A percentile compares a stretch with the other conserved stretches of the same genome.
Conservation (phyloP, 257 asterid species). For the Verbena officinalis region DNA sequence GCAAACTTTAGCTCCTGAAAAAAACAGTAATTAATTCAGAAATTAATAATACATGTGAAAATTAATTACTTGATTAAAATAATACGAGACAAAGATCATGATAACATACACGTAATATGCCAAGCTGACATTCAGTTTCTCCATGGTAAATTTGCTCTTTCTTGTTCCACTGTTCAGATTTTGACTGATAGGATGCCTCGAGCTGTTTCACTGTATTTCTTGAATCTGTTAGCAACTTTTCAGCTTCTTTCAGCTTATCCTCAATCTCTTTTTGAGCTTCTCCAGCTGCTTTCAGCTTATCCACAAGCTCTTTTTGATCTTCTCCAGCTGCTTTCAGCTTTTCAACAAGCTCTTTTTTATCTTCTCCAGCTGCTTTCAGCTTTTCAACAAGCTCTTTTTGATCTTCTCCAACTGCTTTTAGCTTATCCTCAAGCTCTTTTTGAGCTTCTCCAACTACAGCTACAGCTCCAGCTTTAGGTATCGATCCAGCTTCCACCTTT, state of each 20-base stretch:
- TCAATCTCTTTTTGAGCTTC: slow-evolving; percentile 46
- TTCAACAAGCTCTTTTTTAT: slow-evolving; percentile 34
- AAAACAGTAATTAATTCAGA: slow-evolving; percentile 2
- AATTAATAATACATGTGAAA: neutral
- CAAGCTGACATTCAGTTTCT: slow-evolving; percentile 83
- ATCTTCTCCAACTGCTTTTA: no score
- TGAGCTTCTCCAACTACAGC: neutral
- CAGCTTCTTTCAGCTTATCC: slow-evolving; percentile 43
- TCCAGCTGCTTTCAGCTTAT: slow-evolving; percentile 49
- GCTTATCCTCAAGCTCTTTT: no score
- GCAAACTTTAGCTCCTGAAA: slow-evolving; percentile 68
- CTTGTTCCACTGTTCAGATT: slow-evolving; percentile 62
- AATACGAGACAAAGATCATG: neutral
- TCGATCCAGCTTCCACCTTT: slow-evolving; percentile 20
- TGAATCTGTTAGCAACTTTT: slow-evolving; percentile 41
- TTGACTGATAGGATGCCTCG: slow-evolving; percentile 54
- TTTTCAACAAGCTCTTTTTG: slow-evolving; percentile 15
- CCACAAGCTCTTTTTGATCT: slow-evolving; percentile 59
- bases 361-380: slow-evolving; percentile 41
- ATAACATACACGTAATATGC: slow-evolving; percentile 73
- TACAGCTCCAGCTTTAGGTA: slow-evolving; percentile 41
- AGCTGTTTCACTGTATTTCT: slow-evolving; percentile 52
- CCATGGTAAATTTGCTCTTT: slow-evolving; percentile 57
- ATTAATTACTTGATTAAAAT: no score
- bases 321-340: slow-evolving; percentile 38